These are phyloP conservation scores for Albizia julibrissin DNA, from an alignment of 306 rosid species.

Conservation along the genomic window DNA sequence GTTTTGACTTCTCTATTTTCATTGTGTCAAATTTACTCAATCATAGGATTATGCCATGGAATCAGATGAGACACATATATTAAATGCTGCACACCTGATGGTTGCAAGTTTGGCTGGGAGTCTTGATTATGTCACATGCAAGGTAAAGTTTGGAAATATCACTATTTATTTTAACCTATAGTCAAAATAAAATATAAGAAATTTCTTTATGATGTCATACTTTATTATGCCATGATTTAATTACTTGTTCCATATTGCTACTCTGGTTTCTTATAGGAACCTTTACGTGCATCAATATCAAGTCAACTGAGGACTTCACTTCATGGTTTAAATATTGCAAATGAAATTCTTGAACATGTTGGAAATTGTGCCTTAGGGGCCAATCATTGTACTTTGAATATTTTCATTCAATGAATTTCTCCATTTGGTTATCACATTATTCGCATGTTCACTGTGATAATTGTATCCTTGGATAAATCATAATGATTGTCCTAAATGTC, in stretches of 20 bases:
- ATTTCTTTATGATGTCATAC: neutral
- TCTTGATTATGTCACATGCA: constrained; percentile 98
- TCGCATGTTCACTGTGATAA: too few relatives aligned
- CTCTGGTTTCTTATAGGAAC: constrained; percentile 65
- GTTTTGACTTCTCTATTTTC: constrained; percentile 5
- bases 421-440: too few relatives aligned
- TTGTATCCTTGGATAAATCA: too few relatives aligned
- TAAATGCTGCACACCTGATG: constrained; percentile 97
- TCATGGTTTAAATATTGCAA: constrained; percentile 68
- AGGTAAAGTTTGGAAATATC: constrained; percentile 50
- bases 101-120: constrained; percentile 98
- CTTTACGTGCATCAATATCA: constrained; percentile 80
- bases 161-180: neutral
- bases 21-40: constrained; percentile 26
- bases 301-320: constrained; percentile 76
- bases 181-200: neutral
- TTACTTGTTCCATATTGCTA: constrained; percentile 10
- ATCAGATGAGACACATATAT: constrained; percentile 83
- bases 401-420: too few relatives aligned
- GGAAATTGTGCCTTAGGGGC: too few relatives aligned
- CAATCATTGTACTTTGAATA: too few relatives aligned
- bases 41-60: constrained; percentile 86
- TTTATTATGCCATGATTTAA: constrained; percentile 3
- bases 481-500: too few relatives aligned
- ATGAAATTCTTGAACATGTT: constrained; percentile 75